phyloP scores from a whole-genome alignment of 2,329 filamentous ascomycete species.

The Periconia sp. region DNA sequence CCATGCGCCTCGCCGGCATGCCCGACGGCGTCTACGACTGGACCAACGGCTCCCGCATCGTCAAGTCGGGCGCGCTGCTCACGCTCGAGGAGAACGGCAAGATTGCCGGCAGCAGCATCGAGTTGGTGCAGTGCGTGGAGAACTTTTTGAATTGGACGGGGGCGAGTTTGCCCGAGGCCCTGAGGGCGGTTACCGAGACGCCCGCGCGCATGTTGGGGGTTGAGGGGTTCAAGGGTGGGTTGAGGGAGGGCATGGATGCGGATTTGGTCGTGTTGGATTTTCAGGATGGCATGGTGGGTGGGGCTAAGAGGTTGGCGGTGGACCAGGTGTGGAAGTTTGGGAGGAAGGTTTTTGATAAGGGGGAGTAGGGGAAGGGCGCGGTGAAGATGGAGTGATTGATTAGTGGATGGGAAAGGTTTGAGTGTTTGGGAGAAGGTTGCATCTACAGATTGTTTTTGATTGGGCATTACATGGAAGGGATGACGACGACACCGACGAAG shows the following conservation, averaged over 20 bases:
- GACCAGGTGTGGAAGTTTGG: conserved; percentile 84
- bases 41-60: conserved; percentile 70
- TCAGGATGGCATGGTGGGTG: conserved; percentile 45
- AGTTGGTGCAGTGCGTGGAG: conserved; percentile 78
- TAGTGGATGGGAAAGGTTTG: neutral
- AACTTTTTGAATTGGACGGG: conserved; percentile 80
- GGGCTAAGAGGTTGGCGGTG: conserved; percentile 59
- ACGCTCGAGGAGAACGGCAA: conserved; percentile 73
- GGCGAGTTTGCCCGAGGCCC: conserved; percentile 65
- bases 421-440: neutral
- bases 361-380: neutral
- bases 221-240: conserved; percentile 64
- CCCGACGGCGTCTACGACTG: conserved; percentile 83
- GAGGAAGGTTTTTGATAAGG: conserved; percentile 29
- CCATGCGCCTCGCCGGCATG: conserved; percentile 83
- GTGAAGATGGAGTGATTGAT: neutral
- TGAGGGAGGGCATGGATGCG: conserved; percentile 50
- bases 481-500: no score
- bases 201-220: conserved; percentile 77
- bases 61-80: conserved; percentile 72
- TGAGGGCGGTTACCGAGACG: conserved; percentile 73
- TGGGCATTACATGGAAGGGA: no score
- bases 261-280: conserved; percentile 68
- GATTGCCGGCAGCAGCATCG: conserved; percentile 61
- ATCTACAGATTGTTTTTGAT: no score